These are phyloP conservation scores for Calonectria montana DNA, from an alignment of 2,329 filamentous ascomycete species.

Conservation along the genomic window DNA sequence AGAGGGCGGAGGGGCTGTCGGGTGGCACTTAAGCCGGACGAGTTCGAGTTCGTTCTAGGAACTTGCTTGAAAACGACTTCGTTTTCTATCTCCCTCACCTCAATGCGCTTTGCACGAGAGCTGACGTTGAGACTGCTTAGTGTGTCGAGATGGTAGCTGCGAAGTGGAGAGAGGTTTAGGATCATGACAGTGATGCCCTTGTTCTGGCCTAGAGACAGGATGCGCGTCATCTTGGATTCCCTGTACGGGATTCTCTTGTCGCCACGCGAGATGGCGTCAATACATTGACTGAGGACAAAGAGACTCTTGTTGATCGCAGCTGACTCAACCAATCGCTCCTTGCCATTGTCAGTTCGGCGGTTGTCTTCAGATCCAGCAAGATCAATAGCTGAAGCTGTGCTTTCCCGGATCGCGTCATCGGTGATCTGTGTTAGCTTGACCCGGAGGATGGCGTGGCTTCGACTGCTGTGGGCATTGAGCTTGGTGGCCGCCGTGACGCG, in stretches of 20 bases:
- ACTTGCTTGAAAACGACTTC: constrained; percentile 88
- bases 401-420: constrained; percentile 75
- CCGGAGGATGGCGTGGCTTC: constrained; percentile 90
- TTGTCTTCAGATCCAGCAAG: constrained; percentile 97
- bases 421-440: constrained; percentile 87
- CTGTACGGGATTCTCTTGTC: constrained; percentile 88
- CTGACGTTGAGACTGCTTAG: constrained; percentile 95
- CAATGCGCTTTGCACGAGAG: constrained; percentile 95
- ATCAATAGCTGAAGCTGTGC: constrained; percentile 93
- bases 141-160: constrained; percentile 93
- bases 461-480: constrained; percentile 90
- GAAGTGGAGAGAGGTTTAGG: constrained; percentile 89
- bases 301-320: constrained; percentile 98
- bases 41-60: constrained; percentile 63
- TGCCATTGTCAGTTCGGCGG: constrained; percentile 90
- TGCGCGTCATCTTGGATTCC: constrained; percentile 97
- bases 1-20: constrained; percentile 86
- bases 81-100: constrained; percentile 95
- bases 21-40: constrained; percentile 54
- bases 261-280: constrained; percentile 87
- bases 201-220: constrained; percentile 92
- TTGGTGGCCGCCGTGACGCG: constrained; percentile 91
- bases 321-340: constrained; percentile 92
- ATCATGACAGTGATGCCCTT: constrained; percentile 98
- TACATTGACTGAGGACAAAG: constrained; percentile 93